These are phyloP conservation scores for Hanseniaspora hatyaiensis DNA, from an alignment of 805 yeast species.

Conservation along the genomic window DNA sequence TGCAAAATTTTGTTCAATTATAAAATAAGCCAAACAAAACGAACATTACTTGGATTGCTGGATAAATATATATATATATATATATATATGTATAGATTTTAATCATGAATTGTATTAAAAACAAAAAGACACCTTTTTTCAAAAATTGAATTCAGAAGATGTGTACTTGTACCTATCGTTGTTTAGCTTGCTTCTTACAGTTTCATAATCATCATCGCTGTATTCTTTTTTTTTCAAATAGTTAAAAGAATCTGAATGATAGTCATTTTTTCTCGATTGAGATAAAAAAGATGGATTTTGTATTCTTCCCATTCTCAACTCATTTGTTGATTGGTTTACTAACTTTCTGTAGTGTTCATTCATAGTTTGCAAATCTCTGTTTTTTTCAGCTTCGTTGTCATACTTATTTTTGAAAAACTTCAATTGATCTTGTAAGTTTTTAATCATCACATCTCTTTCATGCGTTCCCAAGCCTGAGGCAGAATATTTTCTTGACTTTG, in stretches of 20 bases:
- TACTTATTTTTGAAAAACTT: conserved; percentile 26
- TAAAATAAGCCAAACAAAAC: no score
- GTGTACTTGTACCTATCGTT: conserved; percentile 10
- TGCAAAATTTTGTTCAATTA: conserved; percentile 33
- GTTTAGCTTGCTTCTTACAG: background rate
- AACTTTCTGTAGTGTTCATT: conserved; percentile 28
- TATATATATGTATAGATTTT: background rate
- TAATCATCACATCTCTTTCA: conserved; percentile 23
- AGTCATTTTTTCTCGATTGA: no score
- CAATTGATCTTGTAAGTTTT: conserved; percentile 6
- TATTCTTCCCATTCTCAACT: conserved; percentile 24
- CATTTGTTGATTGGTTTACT: conserved; percentile 25
- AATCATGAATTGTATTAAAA: background rate
- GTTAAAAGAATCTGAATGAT: no score
- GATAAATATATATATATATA: background rate
- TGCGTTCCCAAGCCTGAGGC: conserved; percentile 14
- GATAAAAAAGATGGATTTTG: conserved; percentile 21
- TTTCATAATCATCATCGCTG: background rate
- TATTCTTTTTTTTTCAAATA: background rate
- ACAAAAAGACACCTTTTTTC: background rate
- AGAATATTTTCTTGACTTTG: conserved; percentile 7
- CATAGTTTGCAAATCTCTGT: conserved; percentile 27
- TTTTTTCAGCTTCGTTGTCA: conserved; percentile 26
- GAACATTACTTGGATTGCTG: no score
- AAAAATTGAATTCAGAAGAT: conserved; percentile 7